Percentiles rank a stretch among this genome's conserved stretches.
Evolutionary conservation across 2,329 filamentous ascomycete genomes (phyloP).

Genomic region (Nemania serpens): DNA sequence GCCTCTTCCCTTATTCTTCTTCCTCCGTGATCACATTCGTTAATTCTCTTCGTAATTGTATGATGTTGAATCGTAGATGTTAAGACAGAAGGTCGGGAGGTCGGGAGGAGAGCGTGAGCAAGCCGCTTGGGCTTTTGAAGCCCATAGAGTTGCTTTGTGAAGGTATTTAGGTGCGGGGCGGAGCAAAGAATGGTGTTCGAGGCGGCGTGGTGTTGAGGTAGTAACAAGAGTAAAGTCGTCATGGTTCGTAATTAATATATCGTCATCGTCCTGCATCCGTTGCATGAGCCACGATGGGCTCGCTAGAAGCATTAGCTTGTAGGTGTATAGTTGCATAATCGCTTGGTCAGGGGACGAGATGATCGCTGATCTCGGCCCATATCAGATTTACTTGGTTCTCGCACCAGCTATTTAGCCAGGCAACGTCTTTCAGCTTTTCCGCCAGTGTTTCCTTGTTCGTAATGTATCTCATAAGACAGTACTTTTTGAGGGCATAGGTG

Average conservation of each 20-base stretch:
- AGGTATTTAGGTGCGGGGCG: constrained; percentile 4
- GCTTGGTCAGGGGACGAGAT: constrained; percentile 24
- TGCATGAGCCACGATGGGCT: background rate
- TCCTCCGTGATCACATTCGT: background rate
- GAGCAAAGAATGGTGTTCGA: constrained; percentile 4
- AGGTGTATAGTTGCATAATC: background rate
- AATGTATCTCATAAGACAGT: constrained; percentile 37
- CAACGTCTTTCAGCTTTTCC: constrained; percentile 33
- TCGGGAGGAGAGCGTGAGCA: background rate
- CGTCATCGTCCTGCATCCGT: background rate
- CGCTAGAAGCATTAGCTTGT: background rate
- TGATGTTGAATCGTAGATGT: background rate
- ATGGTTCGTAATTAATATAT: background rate
- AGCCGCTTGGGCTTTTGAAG: constrained; percentile 1
- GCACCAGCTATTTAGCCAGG: constrained; percentile 42
- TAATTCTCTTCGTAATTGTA: background rate
- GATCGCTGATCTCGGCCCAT: constrained; percentile 37
- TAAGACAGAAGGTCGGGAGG: constrained; percentile 4
- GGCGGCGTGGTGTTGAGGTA: background rate
- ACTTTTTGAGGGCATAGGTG: constrained; percentile 35
- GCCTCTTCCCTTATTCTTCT: background rate
- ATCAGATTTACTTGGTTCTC: constrained; percentile 39
- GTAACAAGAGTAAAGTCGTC: constrained; percentile 6
- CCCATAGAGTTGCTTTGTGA: constrained; percentile 7
- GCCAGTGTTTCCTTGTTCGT: constrained; percentile 32